Base-by-base conservation (phyloP, 2,329 filamentous ascomycete species). In the Amauroascus verrucosus region DNA sequence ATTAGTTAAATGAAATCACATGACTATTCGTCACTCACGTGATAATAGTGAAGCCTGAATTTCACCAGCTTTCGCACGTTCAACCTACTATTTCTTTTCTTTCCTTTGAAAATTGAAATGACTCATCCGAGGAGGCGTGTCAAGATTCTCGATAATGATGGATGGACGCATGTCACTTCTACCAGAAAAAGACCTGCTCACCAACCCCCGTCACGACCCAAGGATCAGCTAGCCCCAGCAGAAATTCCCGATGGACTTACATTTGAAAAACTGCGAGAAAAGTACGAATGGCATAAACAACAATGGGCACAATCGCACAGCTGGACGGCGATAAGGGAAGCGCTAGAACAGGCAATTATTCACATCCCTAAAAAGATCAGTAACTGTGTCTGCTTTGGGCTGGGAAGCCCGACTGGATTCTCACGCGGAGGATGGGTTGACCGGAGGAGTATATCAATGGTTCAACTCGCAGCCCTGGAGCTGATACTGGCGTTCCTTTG, bases 131-230 rank as follows among this genome's bases (percentile, higher is more conserved):
- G 46, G 55, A 71, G 70, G 58, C 67, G 67, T 35, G 59, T 66
- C 41, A 57, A 69, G 62, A 57, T 72, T 56, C 66, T 65, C 49
- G 70, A 70, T 58, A 54, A 63, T 20, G 62, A 70, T 46, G 71
- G 71, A 62, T 74, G 71, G 71, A 72, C 71, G 22, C 71, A 73
- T 58, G 64, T 74, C 56, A 66, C 67, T 20, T 53, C 22, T 56
- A 38, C 43, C 37, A 55, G 16, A 33, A n/a, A 38, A 14, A 14
- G 49, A 38, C 30, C 30, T 14, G 11, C 48, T 40, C 48, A 28
- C n/a, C 18, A 37, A 22, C 46, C 16, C 53, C 55, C 41, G 45
- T 51, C 9, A 16, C 46, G 2, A 48, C 35, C 49, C 30, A 30
- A 46, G n/a, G 58, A 59, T 28, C 32, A 56, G 18, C 50, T 70